A percentile compares a stretch with the other conserved stretches of the same genome.
Conservation (phyloP, 2,329 filamentous ascomycete species). For the Exophiala aquamarina region DNA sequence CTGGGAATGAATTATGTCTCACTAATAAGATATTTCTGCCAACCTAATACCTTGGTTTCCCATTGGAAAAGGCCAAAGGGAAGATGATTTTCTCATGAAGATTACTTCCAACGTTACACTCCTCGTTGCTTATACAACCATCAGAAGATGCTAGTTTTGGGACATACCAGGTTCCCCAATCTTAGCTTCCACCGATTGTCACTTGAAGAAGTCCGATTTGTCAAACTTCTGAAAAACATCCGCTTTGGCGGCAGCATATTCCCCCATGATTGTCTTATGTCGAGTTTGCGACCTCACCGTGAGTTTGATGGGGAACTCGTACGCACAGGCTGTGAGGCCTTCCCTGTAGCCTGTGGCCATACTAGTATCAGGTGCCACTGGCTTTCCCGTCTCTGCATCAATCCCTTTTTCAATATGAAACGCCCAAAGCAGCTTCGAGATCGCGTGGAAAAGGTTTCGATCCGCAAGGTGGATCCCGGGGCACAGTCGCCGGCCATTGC, state of each 20-base stretch:
- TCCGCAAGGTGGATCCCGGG: conserved; percentile 52
- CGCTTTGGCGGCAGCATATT: conserved; percentile 1
- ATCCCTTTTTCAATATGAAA: conserved; percentile 24
- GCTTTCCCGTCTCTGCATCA: conserved; percentile 9
- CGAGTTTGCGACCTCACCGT: conserved; percentile 2
- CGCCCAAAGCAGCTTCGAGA: conserved; percentile 55
- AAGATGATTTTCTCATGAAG: too few relatives aligned
- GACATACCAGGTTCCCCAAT: too few relatives aligned
- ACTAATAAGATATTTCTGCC: too few relatives aligned
- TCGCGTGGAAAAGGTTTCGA: conserved; percentile 48
- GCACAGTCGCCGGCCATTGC: conserved; percentile 48
- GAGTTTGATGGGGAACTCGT: conserved; percentile 9
- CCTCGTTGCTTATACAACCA: too few relatives aligned
- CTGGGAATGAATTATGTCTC: too few relatives aligned
- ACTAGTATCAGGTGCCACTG: conserved; percentile 18
- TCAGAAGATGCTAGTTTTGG: too few relatives aligned
- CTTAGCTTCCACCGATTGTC: too few relatives aligned
- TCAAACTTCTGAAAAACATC: conserved; percentile 1
- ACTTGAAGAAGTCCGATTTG: conserved; percentile 1
- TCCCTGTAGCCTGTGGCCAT: conserved; percentile 16
- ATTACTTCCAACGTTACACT: too few relatives aligned
- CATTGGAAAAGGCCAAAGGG: too few relatives aligned
- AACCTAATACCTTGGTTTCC: too few relatives aligned
- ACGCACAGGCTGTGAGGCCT: conserved; percentile 9
- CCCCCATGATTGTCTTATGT: not conserved